These are phyloP conservation scores for Talaromyces pinophilus DNA, from an alignment of 2,329 filamentous ascomycete genomes.

Conservation along the genomic window DNA sequence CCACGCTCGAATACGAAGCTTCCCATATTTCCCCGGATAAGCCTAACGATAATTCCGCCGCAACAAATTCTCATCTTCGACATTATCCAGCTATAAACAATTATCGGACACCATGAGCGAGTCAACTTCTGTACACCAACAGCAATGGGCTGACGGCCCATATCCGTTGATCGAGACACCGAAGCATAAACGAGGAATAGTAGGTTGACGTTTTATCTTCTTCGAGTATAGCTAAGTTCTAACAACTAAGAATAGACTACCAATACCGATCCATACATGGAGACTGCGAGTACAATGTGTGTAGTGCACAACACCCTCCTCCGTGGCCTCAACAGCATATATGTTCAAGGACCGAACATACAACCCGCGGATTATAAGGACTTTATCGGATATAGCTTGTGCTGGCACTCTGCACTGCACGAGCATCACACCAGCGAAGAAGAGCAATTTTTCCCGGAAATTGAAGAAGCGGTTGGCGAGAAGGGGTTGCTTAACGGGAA, in stretches of 20 bases:
- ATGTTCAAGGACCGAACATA: slow-evolving; percentile 33
- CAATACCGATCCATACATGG: slow-evolving; percentile 14
- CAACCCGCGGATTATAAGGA: slow-evolving; percentile 33
- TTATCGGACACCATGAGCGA: neutral
- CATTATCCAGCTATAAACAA: neutral
- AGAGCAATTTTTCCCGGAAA: slow-evolving; percentile 36
- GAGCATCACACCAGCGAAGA: slow-evolving; percentile 43
- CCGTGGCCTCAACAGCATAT: slow-evolving; percentile 45
- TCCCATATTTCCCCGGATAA: neutral
- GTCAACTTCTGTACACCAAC: neutral
- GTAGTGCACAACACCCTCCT: slow-evolving; percentile 45
- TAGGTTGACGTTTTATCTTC: neutral
- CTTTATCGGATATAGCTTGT: slow-evolving; percentile 39
- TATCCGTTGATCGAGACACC: slow-evolving; percentile 17
- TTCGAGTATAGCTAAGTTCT: too few relatives aligned
- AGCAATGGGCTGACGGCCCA: slow-evolving; percentile 19
- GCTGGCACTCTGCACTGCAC: slow-evolving; percentile 40
- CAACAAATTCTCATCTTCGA: neutral
- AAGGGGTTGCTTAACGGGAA: slow-evolving; percentile 35
- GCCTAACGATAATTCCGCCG: neutral
- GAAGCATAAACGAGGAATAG: slow-evolving; percentile 10
- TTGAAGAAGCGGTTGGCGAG: slow-evolving; percentile 33
- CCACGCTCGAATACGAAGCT: neutral
- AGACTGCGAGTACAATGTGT: slow-evolving; percentile 21
- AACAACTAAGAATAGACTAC: neutral